A percentile compares a stretch with the other conserved stretches of the same genome.
These are phyloP conservation scores for Aspergillus conjunctus DNA, from an alignment of 495 filamentous ascomycete species.

Conservation along the genomic window DNA sequence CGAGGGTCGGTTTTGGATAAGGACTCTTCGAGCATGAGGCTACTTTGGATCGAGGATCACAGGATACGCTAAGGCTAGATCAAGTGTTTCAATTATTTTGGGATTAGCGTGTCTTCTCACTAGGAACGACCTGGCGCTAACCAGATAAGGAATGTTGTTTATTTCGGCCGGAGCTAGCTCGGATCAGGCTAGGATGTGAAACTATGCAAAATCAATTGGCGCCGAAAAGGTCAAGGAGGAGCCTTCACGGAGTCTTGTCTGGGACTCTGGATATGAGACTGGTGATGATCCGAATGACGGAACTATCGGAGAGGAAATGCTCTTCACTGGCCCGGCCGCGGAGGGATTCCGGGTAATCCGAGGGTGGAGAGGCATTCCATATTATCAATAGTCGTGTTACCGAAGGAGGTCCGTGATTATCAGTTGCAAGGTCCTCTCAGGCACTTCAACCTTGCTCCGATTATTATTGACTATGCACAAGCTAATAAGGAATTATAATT, in stretches of 20 bases:
- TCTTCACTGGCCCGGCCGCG: too few species aligned
- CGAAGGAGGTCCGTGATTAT: too few species aligned
- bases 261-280: not conserved
- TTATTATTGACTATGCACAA: too few species aligned
- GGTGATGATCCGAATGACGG: not conserved
- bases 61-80: slow-evolving; percentile 21
- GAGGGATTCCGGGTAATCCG: too few species aligned
- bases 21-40: not conserved
- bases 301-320: too few species aligned
- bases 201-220: not conserved
- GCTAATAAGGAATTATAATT: too few species aligned
- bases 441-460: too few species aligned
- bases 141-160: slow-evolving; percentile 20
- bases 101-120: not conserved
- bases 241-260: not conserved
- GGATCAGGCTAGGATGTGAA: not conserved
- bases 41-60: slow-evolving; percentile 22
- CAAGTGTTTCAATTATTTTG: slow-evolving; percentile 1
- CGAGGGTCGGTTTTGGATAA: slow-evolving; percentile 9
- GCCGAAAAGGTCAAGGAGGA: too few species aligned
- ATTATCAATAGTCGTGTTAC: too few species aligned
- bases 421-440: too few species aligned
- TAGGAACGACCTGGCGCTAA: slow-evolving; percentile 5
- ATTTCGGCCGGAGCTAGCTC: slow-evolving; percentile 6
- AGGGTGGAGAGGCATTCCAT: too few species aligned